Evolutionary conservation across 495 filamentous ascomycete species (phyloP).

Genomic region (Elasticomyces elasticus): DNA sequence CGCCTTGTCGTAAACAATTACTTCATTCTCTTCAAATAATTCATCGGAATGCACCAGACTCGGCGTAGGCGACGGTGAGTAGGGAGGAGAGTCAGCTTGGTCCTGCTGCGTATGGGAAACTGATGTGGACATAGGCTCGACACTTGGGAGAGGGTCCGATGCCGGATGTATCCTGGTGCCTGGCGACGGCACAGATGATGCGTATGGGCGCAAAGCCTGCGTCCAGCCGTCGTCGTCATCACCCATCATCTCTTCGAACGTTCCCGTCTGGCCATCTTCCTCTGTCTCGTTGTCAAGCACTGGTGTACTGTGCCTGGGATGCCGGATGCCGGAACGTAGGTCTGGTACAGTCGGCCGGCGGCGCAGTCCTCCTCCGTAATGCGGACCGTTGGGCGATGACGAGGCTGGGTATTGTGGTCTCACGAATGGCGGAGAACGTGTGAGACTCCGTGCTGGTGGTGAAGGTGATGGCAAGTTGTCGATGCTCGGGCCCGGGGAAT

Average conservation of each 20-base stretch:
- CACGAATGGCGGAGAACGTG: background rate
- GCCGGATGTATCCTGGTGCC: background rate
- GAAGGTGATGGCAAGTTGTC: too few relatives aligned
- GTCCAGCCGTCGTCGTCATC: too few relatives aligned
- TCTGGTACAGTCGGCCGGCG: background rate
- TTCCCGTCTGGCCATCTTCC: too few relatives aligned
- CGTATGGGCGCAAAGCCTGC: background rate
- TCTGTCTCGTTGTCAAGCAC: too few relatives aligned
- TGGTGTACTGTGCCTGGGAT: background rate
- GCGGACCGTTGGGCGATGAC: background rate
- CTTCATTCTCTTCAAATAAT: too few relatives aligned
- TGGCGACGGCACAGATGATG: background rate
- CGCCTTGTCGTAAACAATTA: too few relatives aligned
- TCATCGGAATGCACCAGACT: background rate
- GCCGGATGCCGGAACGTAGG: background rate
- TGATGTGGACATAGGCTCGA: background rate
- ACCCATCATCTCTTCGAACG: too few relatives aligned
- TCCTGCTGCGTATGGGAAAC: background rate
- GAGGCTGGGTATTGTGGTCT: background rate
- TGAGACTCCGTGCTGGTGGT: too few relatives aligned
- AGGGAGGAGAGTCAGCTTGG: background rate
- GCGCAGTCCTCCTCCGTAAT: background rate
- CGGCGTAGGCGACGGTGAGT: background rate
- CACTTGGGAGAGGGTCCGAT: background rate
- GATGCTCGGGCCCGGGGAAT: too few relatives aligned